Conservation (phyloP, 495 filamentous ascomycete species). For the Parmelia sp. region DNA sequence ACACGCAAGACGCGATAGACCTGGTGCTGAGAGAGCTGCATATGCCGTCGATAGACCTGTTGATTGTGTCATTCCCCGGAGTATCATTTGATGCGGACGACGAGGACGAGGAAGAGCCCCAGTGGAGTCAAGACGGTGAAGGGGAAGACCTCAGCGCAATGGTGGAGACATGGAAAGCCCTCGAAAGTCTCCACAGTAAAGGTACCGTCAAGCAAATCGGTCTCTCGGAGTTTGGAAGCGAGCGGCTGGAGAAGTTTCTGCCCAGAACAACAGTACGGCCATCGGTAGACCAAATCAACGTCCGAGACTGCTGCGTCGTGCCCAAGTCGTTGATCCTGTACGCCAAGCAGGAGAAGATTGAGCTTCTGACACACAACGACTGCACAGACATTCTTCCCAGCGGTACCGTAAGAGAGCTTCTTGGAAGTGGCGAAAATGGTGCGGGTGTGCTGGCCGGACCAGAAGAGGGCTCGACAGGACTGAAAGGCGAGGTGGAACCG, state of each 20-base stretch:
- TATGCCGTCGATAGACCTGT: slow-evolving; percentile 69
- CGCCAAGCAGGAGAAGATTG: slow-evolving; percentile 77
- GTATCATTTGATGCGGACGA: slow-evolving; percentile 92
- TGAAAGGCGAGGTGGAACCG: slow-evolving; percentile 71
- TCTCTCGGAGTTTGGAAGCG: slow-evolving; percentile 82
- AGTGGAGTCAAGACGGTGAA: slow-evolving; percentile 49
- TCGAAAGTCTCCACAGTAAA: slow-evolving; percentile 66
- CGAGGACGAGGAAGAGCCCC: slow-evolving; percentile 62
- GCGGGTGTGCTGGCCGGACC: slow-evolving; percentile 58
- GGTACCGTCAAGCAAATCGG: slow-evolving; percentile 71
- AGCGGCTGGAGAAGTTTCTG: slow-evolving; percentile 65
- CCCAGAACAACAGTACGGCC: slow-evolving; percentile 64
- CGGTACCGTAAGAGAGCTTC: slow-evolving; percentile 74
- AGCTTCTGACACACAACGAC: slow-evolving; percentile 90
- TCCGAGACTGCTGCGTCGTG: slow-evolving; percentile 93
- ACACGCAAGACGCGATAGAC: slow-evolving; percentile 69
- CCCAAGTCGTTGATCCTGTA: slow-evolving; percentile 80
- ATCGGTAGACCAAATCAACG: slow-evolving; percentile 90
- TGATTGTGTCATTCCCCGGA: slow-evolving; percentile 89
- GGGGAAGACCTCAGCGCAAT: slow-evolving; percentile 59
- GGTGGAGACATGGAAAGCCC: slow-evolving; percentile 59
- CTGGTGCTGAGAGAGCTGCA: slow-evolving; percentile 73
- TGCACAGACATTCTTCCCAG: slow-evolving; percentile 83
- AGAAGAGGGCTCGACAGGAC: slow-evolving; percentile 41
- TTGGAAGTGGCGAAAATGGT: slow-evolving; percentile 59